Conservation (phyloP, 2,329 filamentous ascomycete genomes). For the Microdochium trichocladiopsis region DNA sequence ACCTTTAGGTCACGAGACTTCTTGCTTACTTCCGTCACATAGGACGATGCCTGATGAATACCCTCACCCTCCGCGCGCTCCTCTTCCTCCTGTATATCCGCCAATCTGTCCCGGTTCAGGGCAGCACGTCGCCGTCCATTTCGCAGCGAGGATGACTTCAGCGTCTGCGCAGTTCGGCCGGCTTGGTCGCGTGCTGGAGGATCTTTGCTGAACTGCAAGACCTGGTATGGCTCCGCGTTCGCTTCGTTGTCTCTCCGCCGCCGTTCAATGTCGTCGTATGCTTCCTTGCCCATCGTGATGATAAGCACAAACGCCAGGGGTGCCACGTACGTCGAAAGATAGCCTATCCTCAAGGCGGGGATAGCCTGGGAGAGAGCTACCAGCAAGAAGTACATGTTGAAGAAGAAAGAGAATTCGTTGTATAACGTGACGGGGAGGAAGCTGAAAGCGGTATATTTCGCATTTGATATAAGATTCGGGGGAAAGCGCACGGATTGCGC, state of each 20-base stretch:
- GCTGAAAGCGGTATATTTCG: slow-evolving; percentile 92
- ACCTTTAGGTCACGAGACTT: slow-evolving; percentile 87
- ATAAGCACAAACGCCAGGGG: slow-evolving; percentile 85
- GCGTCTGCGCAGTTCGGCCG: slow-evolving; percentile 25
- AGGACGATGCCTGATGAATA: slow-evolving; percentile 33
- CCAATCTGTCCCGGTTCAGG: slow-evolving; percentile 35
- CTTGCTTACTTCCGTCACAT: slow-evolving; percentile 62
- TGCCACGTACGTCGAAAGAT: slow-evolving; percentile 88
- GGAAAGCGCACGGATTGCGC: slow-evolving; percentile 71
- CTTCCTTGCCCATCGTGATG: slow-evolving; percentile 94
- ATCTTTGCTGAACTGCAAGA: slow-evolving; percentile 53
- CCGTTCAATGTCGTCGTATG: slow-evolving; percentile 83
- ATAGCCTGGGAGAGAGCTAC: slow-evolving; percentile 93
- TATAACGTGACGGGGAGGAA: slow-evolving; percentile 93
- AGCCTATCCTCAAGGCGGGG: slow-evolving; percentile 82
- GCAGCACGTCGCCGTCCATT: slow-evolving; percentile 29
- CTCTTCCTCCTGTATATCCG: slow-evolving; percentile 66
- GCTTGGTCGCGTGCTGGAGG: slow-evolving; percentile 37
- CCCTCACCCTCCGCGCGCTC: slow-evolving; percentile 40
- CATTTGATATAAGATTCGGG: slow-evolving; percentile 87
- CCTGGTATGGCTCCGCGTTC: slow-evolving; percentile 82
- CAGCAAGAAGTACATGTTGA: slow-evolving; percentile 97
- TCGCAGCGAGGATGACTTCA: slow-evolving; percentile 37
- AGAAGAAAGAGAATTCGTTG: slow-evolving; percentile 99
- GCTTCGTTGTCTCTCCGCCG: slow-evolving; percentile 85